Percentiles rank a stretch among this genome's conserved stretches.
Evolutionary conservation across 441 rosid species (phyloP).

Genomic region (Lepidium campestre): DNA sequence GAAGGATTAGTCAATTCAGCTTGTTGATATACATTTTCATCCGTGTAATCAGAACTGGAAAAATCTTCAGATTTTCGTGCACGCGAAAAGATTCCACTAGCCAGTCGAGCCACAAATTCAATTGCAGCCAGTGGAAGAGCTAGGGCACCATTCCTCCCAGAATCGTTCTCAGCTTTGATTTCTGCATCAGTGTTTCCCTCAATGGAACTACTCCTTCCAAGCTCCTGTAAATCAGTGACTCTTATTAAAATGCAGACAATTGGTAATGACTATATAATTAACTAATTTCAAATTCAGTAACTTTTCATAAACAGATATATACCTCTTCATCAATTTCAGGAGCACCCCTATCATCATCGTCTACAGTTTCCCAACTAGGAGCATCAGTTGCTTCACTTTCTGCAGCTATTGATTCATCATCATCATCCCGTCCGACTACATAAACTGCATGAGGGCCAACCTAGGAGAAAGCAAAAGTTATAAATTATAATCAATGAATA

Average conservation of each 20-base stretch:
- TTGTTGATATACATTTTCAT: constrained; percentile 40
- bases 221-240: constrained; percentile 45
- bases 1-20: constrained; percentile 24
- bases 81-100: constrained; percentile 79
- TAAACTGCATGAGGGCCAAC: constrained; percentile 99
- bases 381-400: constrained; percentile 86
- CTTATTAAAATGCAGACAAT: constrained; percentile 7
- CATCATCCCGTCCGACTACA: constrained; percentile 94
- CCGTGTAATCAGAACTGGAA: constrained; percentile 37
- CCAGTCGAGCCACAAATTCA: constrained; percentile 78
- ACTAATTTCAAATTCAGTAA: neutral
- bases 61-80: constrained; percentile 52
- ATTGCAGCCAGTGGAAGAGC: constrained; percentile 90
- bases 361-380: constrained; percentile 97
- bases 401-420: constrained; percentile 70
- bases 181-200: constrained; percentile 42
- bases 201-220: constrained; percentile 30
- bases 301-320: constrained; percentile 29
- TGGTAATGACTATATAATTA: neutral
- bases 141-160: constrained; percentile 66
- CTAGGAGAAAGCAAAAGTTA: constrained; percentile 35
- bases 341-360: constrained; percentile 66
- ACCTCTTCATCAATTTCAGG: constrained; percentile 70
- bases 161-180: constrained; percentile 36
- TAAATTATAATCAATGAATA: constrained; percentile 19